phyloP scores from a whole-genome alignment of 495 filamentous ascomycete genomes.

The Lophium mytilinum region DNA sequence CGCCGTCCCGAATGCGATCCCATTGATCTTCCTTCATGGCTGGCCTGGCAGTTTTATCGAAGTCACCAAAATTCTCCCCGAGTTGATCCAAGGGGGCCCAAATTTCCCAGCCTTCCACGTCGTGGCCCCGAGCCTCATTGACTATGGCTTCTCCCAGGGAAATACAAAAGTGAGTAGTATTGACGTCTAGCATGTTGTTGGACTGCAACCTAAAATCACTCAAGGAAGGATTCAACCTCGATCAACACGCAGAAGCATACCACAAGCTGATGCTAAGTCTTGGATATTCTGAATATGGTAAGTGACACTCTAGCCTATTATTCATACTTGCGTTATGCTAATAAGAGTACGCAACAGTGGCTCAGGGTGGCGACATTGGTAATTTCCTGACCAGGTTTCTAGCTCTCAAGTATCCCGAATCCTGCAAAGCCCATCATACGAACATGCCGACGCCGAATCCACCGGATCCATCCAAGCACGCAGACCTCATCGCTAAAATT shows the following conservation, averaged over 20 bases:
- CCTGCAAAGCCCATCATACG: conserved; percentile 56
- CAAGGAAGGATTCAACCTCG: conserved; percentile 45
- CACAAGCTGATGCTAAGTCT: conserved; percentile 60
- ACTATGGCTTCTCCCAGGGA: conserved; percentile 57
- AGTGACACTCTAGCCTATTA: conserved; percentile 1
- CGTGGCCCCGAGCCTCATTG: conserved; percentile 61
- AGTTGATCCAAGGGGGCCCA: conserved; percentile 36
- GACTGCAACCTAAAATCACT: too few relatives aligned
- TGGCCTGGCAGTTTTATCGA: conserved; percentile 64
- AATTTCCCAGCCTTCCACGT: conserved; percentile 55
- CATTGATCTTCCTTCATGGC: conserved; percentile 28
- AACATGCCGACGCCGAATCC: conserved; percentile 37
- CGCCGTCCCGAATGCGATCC: conserved; percentile 18
- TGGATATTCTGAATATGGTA: conserved; percentile 57
- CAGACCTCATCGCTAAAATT: conserved; percentile 33
- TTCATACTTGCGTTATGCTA: not conserved
- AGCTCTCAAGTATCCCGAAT: conserved; percentile 44
- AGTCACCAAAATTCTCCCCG: conserved; percentile 50
- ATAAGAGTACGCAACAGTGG: conserved; percentile 30
- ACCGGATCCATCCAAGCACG: conserved; percentile 33
- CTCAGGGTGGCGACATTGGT: conserved; percentile 61
- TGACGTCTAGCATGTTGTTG: too few relatives aligned
- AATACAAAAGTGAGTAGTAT: conserved; percentile 26
- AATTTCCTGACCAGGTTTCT: conserved; percentile 50
- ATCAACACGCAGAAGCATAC: conserved; percentile 53